Evolutionary conservation across 2,329 filamentous ascomycete species (phyloP), one percentile per base, ranked within the genome.

Genomic region (Ascochyta koolunga): DNA sequence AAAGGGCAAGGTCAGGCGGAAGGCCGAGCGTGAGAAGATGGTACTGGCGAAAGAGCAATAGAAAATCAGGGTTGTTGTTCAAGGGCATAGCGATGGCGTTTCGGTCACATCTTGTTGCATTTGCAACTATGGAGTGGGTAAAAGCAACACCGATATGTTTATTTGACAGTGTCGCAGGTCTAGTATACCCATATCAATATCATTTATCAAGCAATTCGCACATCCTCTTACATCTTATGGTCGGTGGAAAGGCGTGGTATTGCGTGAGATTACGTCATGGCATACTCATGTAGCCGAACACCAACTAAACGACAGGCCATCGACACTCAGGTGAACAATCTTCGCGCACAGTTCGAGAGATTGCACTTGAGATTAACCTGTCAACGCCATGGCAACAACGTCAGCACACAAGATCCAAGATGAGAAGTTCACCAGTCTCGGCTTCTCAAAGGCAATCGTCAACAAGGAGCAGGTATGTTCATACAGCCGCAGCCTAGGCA

Each of bases 21-120:
- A 84, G 74, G 86, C 86, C 60, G 92, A 96, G 79, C 86, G 95
- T 71, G 92, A 98, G 78, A 97, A 97, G 85, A 93, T 96, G 84
- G 83, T 99, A 52, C 72, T 98, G 72, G 86, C 87, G 29, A 80
- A 77, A 19, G 86, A 87, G 74, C 78, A 87, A 72, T 89, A 51
- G 65, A 13, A 40, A 11, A n/a, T 41, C 5, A 29, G 44, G 37
- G 22, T 50, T 48, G 54, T 57, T 36, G 27, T 29, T 29, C 27
- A 43, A 44, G 31, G 64, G 70, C 70, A 73, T 73, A 73, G 70
- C 70, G 68, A 60, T 54, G 70, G 70, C 68, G 70, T 70, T 68
- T 35, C 32, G 51, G 46, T 49, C 51, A 27, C 32, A 24, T 22
- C 5, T 36, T 36, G 29, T 54, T 40, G 51, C 51, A 45, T 54